Evolutionary conservation across 2,329 filamentous ascomycete genomes (phyloP).

Genomic region (Penicillium freii): DNA sequence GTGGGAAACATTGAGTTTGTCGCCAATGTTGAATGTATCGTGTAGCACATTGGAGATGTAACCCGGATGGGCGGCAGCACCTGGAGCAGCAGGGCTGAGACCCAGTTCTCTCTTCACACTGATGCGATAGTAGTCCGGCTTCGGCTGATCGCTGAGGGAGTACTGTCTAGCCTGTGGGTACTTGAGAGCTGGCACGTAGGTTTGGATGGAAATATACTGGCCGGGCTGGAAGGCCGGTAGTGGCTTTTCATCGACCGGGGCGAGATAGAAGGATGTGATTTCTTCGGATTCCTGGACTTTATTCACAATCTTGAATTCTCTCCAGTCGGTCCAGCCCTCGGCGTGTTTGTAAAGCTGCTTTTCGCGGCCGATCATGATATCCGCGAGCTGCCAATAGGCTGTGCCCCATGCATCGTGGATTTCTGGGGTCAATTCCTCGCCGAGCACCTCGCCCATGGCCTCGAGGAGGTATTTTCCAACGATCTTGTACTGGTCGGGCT

Average conservation of each 20-base stretch:
- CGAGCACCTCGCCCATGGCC: constrained; percentile 66
- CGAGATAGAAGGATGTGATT: constrained; percentile 69
- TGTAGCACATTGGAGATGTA: constrained; percentile 70
- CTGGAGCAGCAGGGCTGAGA: constrained; percentile 46
- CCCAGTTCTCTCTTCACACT: constrained; percentile 67
- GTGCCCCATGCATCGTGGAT: constrained; percentile 66
- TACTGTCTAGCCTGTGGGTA: constrained; percentile 69
- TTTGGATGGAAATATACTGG: constrained; percentile 67
- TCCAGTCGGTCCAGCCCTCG: constrained; percentile 65
- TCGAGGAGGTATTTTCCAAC: constrained; percentile 68
- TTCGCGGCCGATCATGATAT: constrained; percentile 69
- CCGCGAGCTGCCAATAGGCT: constrained; percentile 71
- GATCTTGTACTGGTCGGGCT: constrained; percentile 66
- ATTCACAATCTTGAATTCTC: constrained; percentile 62
- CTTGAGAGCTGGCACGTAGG: constrained; percentile 59
- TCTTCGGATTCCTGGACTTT: constrained; percentile 67
- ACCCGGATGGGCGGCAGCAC: constrained; percentile 56
- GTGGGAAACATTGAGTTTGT: constrained; percentile 64
- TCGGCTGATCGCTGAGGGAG: constrained; percentile 66
- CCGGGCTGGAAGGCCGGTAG: constrained; percentile 66
- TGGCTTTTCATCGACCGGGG: constrained; percentile 59
- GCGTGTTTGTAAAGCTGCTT: constrained; percentile 61
- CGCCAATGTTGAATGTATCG: constrained; percentile 59
- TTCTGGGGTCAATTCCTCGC: constrained; percentile 63
- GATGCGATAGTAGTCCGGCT: constrained; percentile 64